Evolutionary conservation across 192 early-diverging fungal genomes (phyloP).

Genomic region (Spinellus fusiger): DNA sequence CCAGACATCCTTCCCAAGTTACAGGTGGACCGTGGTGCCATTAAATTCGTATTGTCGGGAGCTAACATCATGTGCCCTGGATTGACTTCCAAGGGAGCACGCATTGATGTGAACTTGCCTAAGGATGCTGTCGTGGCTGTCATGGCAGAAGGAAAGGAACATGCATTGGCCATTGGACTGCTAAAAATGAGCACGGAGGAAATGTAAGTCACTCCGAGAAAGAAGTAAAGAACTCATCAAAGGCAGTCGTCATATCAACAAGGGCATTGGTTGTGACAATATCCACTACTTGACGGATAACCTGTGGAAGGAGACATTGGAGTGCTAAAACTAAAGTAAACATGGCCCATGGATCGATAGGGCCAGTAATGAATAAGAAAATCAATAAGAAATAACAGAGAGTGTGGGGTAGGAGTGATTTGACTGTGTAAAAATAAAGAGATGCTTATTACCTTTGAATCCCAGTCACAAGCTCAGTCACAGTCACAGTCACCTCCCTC

Average conservation of each 20-base stretch:
- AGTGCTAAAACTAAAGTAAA: conserved; percentile 7
- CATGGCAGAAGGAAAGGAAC: conserved; percentile 93
- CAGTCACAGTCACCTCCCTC: too few species aligned
- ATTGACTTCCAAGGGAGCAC: conserved; percentile 87
- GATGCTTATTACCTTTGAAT: too few species aligned
- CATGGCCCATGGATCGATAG: background rate
- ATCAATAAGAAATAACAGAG: too few species aligned
- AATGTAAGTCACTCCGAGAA: conserved; percentile 55
- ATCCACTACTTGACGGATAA: conserved; percentile 85
- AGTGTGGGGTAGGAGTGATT: too few species aligned
- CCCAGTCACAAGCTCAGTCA: too few species aligned
- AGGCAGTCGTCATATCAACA: conserved; percentile 63
- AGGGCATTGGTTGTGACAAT: conserved; percentile 84
- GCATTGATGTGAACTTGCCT: conserved; percentile 66
- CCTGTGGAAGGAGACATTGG: conserved; percentile 60
- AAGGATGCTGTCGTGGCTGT: conserved; percentile 76
- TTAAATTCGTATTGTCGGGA: conserved; percentile 95
- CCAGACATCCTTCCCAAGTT: conserved; percentile 86
- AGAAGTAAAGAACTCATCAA: too few species aligned
- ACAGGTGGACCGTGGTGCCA: conserved; percentile 94
- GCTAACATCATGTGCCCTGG: conserved; percentile 99
- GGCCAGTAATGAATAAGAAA: too few species aligned
- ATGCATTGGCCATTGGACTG: conserved; percentile 85
- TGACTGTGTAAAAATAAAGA: too few species aligned
- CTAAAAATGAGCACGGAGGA: conserved; percentile 85